These are phyloP conservation scores for Ceratobasidium sp. DNA, from an alignment of 1,284 basidiomycete species.

Conservation along the genomic window DNA sequence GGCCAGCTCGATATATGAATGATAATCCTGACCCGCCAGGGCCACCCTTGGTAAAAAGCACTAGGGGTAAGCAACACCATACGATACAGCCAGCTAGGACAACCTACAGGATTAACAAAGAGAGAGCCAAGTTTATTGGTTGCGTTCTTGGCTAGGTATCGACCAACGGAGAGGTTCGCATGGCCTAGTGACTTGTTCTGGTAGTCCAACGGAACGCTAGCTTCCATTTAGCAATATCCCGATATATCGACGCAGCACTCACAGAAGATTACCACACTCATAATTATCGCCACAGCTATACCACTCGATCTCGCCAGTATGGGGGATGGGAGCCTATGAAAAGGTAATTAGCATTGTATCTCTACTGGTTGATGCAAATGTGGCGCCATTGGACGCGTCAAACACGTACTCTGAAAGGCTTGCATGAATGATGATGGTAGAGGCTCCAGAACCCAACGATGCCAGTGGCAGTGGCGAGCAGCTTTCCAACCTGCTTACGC, in stretches of 20 bases:
- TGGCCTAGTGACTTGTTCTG: constrained; percentile 16
- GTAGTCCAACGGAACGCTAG: constrained; percentile 39
- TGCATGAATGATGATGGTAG: background rate
- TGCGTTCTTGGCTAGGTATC: constrained; percentile 37
- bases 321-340: constrained; percentile 1
- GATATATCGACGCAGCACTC: background rate
- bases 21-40: constrained; percentile 42
- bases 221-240: background rate
- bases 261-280: constrained; percentile 37
- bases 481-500: no score
- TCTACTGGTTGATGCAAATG: no score
- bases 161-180: constrained; percentile 36
- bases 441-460: background rate
- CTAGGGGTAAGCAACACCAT: background rate
- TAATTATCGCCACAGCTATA: constrained; percentile 22
- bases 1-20: constrained; percentile 45
- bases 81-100: background rate
- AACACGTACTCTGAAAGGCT: background rate
- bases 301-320: constrained; percentile 29
- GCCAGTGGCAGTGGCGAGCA: background rate
- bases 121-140: constrained; percentile 36
- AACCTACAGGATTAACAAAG: constrained; percentile 40
- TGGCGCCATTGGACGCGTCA: no score
- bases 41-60: constrained; percentile 20
- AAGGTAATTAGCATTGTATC: background rate